Base-by-base conservation (phyloP, 768 basidiomycete species). In the Suillus discolor region DNA sequence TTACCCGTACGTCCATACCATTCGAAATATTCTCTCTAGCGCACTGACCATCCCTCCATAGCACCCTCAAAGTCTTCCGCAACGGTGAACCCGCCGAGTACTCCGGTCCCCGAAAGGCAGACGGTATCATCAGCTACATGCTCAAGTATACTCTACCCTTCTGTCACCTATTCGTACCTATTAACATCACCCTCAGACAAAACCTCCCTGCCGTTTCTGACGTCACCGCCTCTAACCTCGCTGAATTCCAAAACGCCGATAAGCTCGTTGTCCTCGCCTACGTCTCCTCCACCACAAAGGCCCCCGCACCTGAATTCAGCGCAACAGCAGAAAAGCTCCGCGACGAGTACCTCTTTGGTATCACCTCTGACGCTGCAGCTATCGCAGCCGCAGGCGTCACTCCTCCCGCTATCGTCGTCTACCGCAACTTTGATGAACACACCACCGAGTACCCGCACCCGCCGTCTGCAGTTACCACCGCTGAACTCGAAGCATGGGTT, bases 61-160 rank as follows among this genome's bases (percentile, higher is more conserved):
- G 94, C 6, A 94, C 94, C 16, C 79, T 97, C 69, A 95, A 97
- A 77, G 90, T 99, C 31, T 99, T 95, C 88, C 90, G 89, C 70
- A 86, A 90, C 65, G 97, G 97, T 57, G 85, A 86, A 31, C 75
- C 89, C 25, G 77, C 83, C 1, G 96, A 98, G 28, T 99, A 99
- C 78, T 77, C 72, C 63, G 97, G 97, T 54, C 92, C 95, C 18
- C 85, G 97, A 61, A 94, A 97, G 78, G 91, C 95, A 12, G 97
- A 99, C 69, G 96, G 97, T 20, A 99, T 99, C 73, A 82, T 97
- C 75, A 89, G 89, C 78, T 97, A 97, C 82, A 98, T 99, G 97
- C 76, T 86, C 83, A 99, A 98, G 96, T 96, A 68, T 71, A 89
- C 79, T 31, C 15, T 51, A 13, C 3, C 47, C 7, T 47, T 0